phyloP scores from a whole-genome alignment of 78 protist species.

The Pelomyxa schiedti region DNA sequence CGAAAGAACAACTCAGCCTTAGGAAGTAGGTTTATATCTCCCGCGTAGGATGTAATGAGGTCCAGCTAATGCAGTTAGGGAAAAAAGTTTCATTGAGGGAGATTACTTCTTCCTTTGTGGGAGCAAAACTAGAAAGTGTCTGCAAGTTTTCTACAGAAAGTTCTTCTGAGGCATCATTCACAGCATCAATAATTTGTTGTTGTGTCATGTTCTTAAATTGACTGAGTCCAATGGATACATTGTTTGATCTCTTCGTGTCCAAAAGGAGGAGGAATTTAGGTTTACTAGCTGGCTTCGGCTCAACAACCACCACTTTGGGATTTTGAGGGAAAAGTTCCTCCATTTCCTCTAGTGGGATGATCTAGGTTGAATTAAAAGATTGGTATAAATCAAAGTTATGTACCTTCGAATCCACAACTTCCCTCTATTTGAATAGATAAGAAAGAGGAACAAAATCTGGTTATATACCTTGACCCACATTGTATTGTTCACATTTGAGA shows the following conservation, averaged over 20 bases:
- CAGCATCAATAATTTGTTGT: background rate
- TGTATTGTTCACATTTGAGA: no score
- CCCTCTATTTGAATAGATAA: no score
- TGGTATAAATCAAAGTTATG: no score
- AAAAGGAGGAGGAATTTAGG: background rate
- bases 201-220: background rate
- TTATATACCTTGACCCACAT: no score
- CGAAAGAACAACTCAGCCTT: background rate
- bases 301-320: no score
- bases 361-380: no score
- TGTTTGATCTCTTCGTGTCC: background rate
- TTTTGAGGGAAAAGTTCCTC: no score
- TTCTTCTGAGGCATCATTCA: background rate
- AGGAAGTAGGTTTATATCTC: background rate
- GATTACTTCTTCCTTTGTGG: no score
- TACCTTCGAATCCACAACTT: no score
- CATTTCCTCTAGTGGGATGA: no score
- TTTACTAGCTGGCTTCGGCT: background rate
- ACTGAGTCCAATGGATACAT: background rate
- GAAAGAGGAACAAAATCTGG: no score
- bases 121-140: no score
- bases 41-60: background rate
- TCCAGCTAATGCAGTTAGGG: background rate
- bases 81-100: background rate
- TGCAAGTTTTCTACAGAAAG: background rate